These are phyloP conservation scores for Pichia sp. DNA, from an alignment of 1,139 yeast species.

Conservation along the genomic window DNA sequence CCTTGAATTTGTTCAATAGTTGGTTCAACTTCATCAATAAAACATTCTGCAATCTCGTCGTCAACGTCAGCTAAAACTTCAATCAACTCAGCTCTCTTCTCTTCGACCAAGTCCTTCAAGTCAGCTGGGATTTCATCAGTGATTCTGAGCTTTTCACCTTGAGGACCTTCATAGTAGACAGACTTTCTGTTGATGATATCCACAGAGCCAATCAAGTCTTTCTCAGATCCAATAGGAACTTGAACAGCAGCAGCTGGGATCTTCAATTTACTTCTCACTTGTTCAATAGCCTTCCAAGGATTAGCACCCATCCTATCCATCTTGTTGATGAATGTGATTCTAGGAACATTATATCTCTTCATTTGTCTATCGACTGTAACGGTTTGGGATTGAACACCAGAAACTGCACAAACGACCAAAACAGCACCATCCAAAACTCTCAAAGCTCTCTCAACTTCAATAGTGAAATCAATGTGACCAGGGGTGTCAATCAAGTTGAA, in stretches of 20 bases:
- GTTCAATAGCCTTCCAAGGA: conserved; percentile 93
- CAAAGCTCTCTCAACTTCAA: conserved; percentile 96
- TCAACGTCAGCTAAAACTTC: conserved; percentile 97
- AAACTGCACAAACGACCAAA: conserved; percentile 94
- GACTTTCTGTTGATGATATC: conserved; percentile 86
- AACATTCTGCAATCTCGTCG: conserved; percentile 92
- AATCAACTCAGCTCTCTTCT: conserved; percentile 73
- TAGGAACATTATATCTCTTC: conserved; percentile 96
- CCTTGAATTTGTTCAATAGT: conserved; percentile 70
- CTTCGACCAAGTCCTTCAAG: conserved; percentile 67
- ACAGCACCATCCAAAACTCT: conserved; percentile 98
- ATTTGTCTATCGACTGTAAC: conserved; percentile 98
- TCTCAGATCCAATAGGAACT: conserved; percentile 94
- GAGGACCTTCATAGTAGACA: conserved; percentile 83
- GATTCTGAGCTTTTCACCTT: conserved; percentile 67
- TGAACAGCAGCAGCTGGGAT: conserved; percentile 97
- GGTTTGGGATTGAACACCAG: conserved; percentile 97
- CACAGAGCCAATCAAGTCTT: conserved; percentile 77
- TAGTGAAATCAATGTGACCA: conserved; percentile 97
- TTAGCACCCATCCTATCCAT: conserved; percentile 99
- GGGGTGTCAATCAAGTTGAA: conserved; percentile 96
- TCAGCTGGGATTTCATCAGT: conserved; percentile 68
- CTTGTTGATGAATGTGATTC: conserved; percentile 92
- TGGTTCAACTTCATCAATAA: conserved; percentile 86
- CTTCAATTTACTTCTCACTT: conserved; percentile 75